A percentile compares a stretch with the other conserved stretches of the same genome.
phyloP scores from a whole-genome alignment of 2,329 filamentous ascomycete species.

The Diplodia seriata region DNA sequence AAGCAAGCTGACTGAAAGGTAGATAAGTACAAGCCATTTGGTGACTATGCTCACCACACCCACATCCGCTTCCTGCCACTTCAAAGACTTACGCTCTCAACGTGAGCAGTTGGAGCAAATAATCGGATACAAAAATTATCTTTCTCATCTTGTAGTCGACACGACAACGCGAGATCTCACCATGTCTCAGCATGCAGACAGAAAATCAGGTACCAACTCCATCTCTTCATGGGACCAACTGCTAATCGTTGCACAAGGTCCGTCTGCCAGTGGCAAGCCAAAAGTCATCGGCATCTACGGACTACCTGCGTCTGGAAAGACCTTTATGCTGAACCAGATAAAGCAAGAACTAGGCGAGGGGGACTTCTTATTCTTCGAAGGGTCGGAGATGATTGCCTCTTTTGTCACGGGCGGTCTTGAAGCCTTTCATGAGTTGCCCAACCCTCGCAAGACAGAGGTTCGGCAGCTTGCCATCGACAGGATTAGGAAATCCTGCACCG shows the following conservation, averaged over 20 bases:
- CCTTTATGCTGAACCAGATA: conserved; percentile 54
- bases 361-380: conserved; percentile 60
- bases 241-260: not conserved
- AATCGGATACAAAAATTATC: too few species aligned
- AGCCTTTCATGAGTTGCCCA: conserved; percentile 53
- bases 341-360: conserved; percentile 44
- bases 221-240: too few species aligned
- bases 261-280: conserved; percentile 43
- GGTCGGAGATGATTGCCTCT: conserved; percentile 56
- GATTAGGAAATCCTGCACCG: conserved; percentile 51
- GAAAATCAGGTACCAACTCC: too few species aligned
- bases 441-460: conserved; percentile 38
- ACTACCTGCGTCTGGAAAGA: conserved; percentile 62
- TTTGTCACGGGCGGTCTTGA: conserved; percentile 57
- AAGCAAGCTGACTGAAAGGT: not conserved
- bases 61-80: not conserved
- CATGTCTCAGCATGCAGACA: not conserved
- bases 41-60: not conserved
- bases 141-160: too few species aligned
- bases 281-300: conserved; percentile 61
- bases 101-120: too few species aligned
- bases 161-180: too few species aligned
- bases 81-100: too few species aligned
- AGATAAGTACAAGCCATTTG: not conserved
- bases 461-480: conserved; percentile 41